Conservation (phyloP, 106 monocot genomes). For the Platanthera zijinensis region DNA sequence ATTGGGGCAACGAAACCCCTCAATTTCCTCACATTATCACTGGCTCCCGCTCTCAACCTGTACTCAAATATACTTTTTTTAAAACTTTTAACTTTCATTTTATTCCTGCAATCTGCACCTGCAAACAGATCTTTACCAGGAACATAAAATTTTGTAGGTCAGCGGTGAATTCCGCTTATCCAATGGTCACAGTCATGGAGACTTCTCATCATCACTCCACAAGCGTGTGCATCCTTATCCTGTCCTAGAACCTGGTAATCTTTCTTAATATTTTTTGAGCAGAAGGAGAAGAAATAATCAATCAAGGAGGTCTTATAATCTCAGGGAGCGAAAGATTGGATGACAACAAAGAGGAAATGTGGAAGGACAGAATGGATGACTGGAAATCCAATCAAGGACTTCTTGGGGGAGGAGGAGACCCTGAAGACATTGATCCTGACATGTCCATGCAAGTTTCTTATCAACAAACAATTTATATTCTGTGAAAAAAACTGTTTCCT, state of each 20-base stretch:
- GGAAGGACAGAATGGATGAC: constrained; percentile 87
- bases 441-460: constrained; percentile 47
- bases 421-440: constrained; percentile 72
- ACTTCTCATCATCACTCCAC: constrained; percentile 55
- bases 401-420: constrained; percentile 35
- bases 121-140: not conserved
- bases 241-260: constrained; percentile 59
- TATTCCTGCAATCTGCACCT: not conserved
- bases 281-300: too few species aligned
- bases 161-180: constrained; percentile 74
- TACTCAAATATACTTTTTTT: constrained; percentile 14
- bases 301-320: not conserved
- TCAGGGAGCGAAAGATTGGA: constrained; percentile 64
- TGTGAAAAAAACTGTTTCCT: not conserved
- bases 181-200: constrained; percentile 41
- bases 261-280: not conserved
- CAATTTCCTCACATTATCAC: constrained; percentile 69
- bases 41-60: constrained; percentile 44
- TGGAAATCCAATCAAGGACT: constrained; percentile 75
- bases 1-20: constrained; percentile 32
- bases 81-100: not conserved
- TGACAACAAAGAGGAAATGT: constrained; percentile 54
- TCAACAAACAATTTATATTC: not conserved
- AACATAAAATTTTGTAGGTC: constrained; percentile 36
- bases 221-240: constrained; percentile 89